Evolutionary conservation across 495 filamentous ascomycete species (phyloP), one percentile per base, ranked within the genome.

Genomic region (Neurospora sublineolata): DNA sequence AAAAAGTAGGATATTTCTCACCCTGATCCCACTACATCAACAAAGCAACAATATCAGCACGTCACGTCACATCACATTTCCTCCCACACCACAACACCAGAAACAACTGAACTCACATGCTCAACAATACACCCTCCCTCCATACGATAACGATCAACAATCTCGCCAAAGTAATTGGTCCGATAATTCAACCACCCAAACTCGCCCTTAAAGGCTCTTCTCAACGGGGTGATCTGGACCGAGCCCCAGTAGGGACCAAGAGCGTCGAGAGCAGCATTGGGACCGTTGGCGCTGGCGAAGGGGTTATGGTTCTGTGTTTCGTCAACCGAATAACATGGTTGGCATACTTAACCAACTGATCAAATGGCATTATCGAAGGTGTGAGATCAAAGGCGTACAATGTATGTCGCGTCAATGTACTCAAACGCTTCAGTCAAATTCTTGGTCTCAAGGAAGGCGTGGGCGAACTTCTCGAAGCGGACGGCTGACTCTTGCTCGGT

Each of bases 361-460:
- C 4, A 46, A 46, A 46, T 46, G n/a, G 42, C n/a, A 23, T 11
- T 5, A 52, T 10, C 4, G 44, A 20, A 1, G 44, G 23, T 5
- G 44, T 5, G 23, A n/a, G 20, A 27, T 18, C 16, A 7, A 16
- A 14, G 20, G 68, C 74, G 18, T 73, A 81, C 78, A 33, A 75
- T 80, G 69, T 80, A 79, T 2, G 27, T 69, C 11, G 75, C 60
- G 4, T 64, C 71, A 36, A 82, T 77, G 73, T 77, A 82, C 69
- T 73, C 70, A 71, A 82, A 82, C 12, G 80, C 78, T 36, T 76
- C 72, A 36, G 78, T 78, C 4, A 80, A 74, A 36, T 80, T 82
- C 70, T 78, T 80, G 30, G 68, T 73, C 18, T 75, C 70, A 20
- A 82, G 69, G 68, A 82, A 81, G 4, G 78, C 79, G 3, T 79